Base-by-base conservation (phyloP, 805 yeast species). In the Priceomyces castillae region DNA sequence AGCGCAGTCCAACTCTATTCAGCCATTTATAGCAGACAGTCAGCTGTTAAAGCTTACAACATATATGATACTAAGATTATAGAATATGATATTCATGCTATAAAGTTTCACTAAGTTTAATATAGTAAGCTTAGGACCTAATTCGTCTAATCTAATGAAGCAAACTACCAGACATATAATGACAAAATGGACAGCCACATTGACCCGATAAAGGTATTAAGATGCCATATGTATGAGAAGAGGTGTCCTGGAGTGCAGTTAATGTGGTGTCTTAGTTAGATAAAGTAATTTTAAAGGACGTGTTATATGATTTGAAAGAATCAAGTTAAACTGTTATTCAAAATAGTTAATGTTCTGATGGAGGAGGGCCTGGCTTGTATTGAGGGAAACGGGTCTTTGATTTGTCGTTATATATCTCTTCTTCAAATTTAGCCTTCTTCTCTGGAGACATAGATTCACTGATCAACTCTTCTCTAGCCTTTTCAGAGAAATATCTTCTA, bases 401-500 rank as follows among this genome's bases (percentile, higher is more conserved):
- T 54, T 71, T 67, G 55, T 71, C 76, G 46, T 69, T 56, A 54
- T 71, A 71, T 26, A 71, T 46, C 34, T 69, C 73, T 52, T 70
- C 64, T 39, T 71, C 75, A 46, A 70, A 70, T 49, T 67, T 67
- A 46, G 67, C 69, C 46, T 61, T 62, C 22, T 46, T 56, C 42
- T 68, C 73, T 12, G 65, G 64, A 37, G 60, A 51, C 75, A 71
- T 69, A 20, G 68, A 50, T 48, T 70, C 75, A 44, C 67, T 69
- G 37, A 69, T 72, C 54, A 67, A 57, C 31, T 77, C 80, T 69
- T 86, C 95, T 67, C 88, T 76, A 56, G 76, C 78, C 62, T 78
- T 70, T 58, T 84, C 80, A 43, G 86, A 78, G 52, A 69, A 71
- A 48, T 78, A 76, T 57, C 95, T 76, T 69, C 95, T 79, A 34